Conservation (phyloP, 2,329 filamentous ascomycete species). For the Paraphaeosphaeria sporulosa region DNA sequence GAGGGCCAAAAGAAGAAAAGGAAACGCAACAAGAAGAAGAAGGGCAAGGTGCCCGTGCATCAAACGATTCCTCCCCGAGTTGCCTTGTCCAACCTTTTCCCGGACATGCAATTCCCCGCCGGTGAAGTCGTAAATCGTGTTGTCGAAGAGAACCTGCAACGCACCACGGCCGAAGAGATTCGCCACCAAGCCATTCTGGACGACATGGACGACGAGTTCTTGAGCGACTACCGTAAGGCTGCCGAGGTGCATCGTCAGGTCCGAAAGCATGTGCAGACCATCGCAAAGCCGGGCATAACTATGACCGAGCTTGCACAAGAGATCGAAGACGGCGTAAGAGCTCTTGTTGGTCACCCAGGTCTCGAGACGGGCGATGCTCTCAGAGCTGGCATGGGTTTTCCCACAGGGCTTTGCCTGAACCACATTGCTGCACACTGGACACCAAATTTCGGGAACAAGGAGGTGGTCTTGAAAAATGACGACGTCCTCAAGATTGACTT, state of each 20-base stretch:
- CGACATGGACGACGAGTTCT: conserved; percentile 77
- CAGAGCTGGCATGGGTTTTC: conserved; percentile 83
- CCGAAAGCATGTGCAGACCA: conserved; percentile 78
- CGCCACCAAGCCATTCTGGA: conserved; percentile 69
- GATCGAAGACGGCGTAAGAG: conserved; percentile 81
- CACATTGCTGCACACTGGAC: conserved; percentile 85
- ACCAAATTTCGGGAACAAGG: conserved; percentile 85
- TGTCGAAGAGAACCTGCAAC: conserved; percentile 74
- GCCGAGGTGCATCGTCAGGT: conserved; percentile 90
- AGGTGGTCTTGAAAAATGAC: conserved; percentile 71
- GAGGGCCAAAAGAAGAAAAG: conserved; percentile 74
- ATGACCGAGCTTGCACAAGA: conserved; percentile 81
- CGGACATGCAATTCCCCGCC: conserved; percentile 71
- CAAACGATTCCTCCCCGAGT: conserved; percentile 80
- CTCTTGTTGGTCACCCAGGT: conserved; percentile 76
- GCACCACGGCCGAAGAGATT: conserved; percentile 83
- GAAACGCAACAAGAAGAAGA: conserved; percentile 74
- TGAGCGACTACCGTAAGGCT: conserved; percentile 80
- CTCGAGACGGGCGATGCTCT: conserved; percentile 78
- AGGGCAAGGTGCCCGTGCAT: conserved; percentile 66
- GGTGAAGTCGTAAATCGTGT: conserved; percentile 78
- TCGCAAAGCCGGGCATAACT: conserved; percentile 78
- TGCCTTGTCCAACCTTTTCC: conserved; percentile 73
- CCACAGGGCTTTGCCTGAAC: conserved; percentile 82
- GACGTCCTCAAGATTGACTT: conserved; percentile 81